Conservation (phyloP, 495 filamentous ascomycete species). For the Aspergillus mulundensis region DNA sequence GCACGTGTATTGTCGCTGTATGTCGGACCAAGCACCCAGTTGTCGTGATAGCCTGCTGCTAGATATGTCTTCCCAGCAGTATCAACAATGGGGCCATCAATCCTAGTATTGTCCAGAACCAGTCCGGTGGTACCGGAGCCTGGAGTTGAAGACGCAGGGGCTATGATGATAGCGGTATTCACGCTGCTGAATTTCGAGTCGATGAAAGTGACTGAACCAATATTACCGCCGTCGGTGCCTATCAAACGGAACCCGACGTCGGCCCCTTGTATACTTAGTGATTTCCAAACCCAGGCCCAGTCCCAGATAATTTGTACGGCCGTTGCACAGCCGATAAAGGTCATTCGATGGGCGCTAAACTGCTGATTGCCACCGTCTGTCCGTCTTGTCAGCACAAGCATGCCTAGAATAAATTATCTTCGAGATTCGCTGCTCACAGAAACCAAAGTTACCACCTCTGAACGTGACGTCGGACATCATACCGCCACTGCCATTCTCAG, state of each 20-base stretch:
- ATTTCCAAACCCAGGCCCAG: slow-evolving; percentile 13
- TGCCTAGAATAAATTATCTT: not conserved
- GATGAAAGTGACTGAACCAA: slow-evolving; percentile 3
- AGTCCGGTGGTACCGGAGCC: slow-evolving; percentile 3
- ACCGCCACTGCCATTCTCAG: slow-evolving; percentile 12
- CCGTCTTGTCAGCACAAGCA: not conserved
- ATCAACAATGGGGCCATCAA: not conserved
- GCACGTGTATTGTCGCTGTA: not conserved
- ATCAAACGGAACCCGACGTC: slow-evolving; percentile 6
- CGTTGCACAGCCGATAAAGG: slow-evolving; percentile 8
- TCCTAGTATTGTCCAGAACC: slow-evolving; percentile 4
- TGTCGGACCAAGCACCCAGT: not conserved
- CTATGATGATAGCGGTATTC: not conserved
- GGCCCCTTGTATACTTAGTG: slow-evolving; percentile 1
- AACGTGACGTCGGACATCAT: slow-evolving; percentile 12
- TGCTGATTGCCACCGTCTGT: slow-evolving; percentile 8
- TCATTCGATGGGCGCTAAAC: slow-evolving; percentile 7
- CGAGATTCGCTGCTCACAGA: not conserved
- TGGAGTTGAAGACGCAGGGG: slow-evolving; percentile 1
- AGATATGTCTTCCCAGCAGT: slow-evolving; percentile 2
- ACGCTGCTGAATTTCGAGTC: slow-evolving; percentile 6
- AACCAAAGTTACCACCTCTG: slow-evolving; percentile 7
- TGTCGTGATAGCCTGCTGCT: slow-evolving; percentile 3
- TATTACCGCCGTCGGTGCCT: slow-evolving; percentile 1
- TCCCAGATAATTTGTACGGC: slow-evolving; percentile 13